Base-by-base conservation (phyloP, 2,329 filamentous ascomycete species). In the Sarocladiaceae sp. region DNA sequence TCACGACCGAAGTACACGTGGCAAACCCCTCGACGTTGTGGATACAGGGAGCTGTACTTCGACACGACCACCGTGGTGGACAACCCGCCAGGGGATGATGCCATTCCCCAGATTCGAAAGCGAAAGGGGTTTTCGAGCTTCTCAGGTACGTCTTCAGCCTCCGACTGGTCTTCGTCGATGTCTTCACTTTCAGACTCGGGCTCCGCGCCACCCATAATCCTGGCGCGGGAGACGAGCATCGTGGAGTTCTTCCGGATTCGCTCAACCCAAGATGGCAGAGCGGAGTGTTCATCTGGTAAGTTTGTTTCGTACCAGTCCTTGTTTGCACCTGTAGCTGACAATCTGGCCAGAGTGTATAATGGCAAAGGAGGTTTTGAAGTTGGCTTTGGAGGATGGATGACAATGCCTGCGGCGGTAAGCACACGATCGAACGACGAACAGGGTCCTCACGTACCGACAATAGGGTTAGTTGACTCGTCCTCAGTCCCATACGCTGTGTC, bases 261-360 rank as follows among this genome's bases (percentile, higher is more conserved):
- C 13, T 61, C 61, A 3, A 65, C 70, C 76, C 76, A 80, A 43
- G 68, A 67, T 10, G 58, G 62, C 1, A 62, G 49, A 6, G 51
- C 46, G 3, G 55, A 33, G 3, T 50, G 45, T 2, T 54, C 47
- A 11, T 55, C 50, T 1, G 64, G 56, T 2, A 68, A 53, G 49
- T 74, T 79, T 13, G 69, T 73, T 47, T 78, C 68, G 48, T 70
- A 74, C 76, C 76, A 80, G 50, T 69, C 65, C 12, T 61, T 54
- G 49, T 74, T 78, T 2, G 63, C 67, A 3, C 67, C 59, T 0
- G 74, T 78, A 7, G 71, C 76, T 1, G 74, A 74, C 26, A 73
- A 60, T 15, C 77, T 71, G 23, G 73, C 65, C 9, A 77, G 62
- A 0, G 75, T 73, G 54, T 77, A 80, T 5, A 65, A 56, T 0